Evolutionary conservation across 1,284 basidiomycete species (phyloP).

Genomic region (Trametes pubescens): DNA sequence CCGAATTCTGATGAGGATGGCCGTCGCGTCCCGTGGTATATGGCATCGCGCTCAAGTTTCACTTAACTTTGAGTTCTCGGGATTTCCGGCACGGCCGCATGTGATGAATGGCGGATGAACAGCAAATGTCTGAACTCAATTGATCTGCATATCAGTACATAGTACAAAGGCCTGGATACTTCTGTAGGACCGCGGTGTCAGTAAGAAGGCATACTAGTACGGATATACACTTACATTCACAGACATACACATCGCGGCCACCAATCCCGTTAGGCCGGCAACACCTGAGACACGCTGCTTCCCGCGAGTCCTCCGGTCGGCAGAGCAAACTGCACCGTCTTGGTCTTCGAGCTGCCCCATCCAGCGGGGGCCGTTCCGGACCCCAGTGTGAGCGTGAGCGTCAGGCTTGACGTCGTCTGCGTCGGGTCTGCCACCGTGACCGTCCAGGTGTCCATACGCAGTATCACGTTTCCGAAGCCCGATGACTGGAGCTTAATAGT

Average conservation of each 20-base stretch:
- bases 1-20: slow-evolving; percentile 6
- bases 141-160: neutral
- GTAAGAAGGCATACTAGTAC: neutral
- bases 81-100: neutral
- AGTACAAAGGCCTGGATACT: neutral
- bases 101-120: neutral
- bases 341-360: slow-evolving; percentile 43
- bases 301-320: slow-evolving; percentile 49
- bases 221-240: neutral
- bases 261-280: slow-evolving; percentile 19
- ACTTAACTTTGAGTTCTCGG: neutral
- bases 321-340: slow-evolving; percentile 42
- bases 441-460: slow-evolving; percentile 51
- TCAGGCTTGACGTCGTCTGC: slow-evolving; percentile 47
- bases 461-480: slow-evolving; percentile 55
- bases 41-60: neutral
- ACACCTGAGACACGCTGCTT: slow-evolving; percentile 48
- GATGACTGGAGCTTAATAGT: slow-evolving; percentile 51
- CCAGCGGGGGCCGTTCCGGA: slow-evolving; percentile 42
- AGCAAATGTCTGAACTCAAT: neutral
- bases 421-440: slow-evolving; percentile 68
- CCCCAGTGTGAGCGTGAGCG: slow-evolving; percentile 44
- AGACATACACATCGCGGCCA: too few species aligned
- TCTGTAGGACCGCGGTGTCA: neutral
- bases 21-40: neutral